Base-by-base conservation (phyloP, 805 yeast genomes). In the Wickerhamiella domercqiae region DNA sequence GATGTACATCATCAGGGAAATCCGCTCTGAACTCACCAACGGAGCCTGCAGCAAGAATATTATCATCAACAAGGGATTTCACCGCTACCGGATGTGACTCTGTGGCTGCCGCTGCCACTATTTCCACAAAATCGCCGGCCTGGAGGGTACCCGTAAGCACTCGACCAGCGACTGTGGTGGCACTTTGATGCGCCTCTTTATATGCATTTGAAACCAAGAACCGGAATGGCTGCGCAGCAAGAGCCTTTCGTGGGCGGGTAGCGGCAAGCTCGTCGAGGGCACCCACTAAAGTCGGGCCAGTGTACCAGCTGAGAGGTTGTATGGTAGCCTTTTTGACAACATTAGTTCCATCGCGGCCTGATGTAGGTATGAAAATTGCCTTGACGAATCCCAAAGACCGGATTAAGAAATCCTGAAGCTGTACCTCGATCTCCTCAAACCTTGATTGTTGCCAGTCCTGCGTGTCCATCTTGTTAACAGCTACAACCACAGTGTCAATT, bases 401-500 rank as follows among this genome's bases (percentile, higher is more conserved):
- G n/a, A 62, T 53, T 45, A 80, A 59, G 50, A 67, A 76, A 32
- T 64, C 70, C 3, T 53, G 47, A 39, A 80, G 52, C 45, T 70
- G 69, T 5, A 53, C 53, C 40, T 56, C 51, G 38, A 80, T 75
- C 30, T 66, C 67, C 0, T 63, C 61, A 47, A 61, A 79, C 34
- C 80, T 59, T 2, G 52, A 57, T 48, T 70, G 53, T 25, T 65
- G 59, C 79, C 83, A 79, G 21, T 62, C 52, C 31, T 67, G 67
- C 36, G 68, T 62, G 50, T 80, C 93, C 63, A 80, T 60, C 52
- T 80, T 80, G 56, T 81, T 80, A 15, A 80, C 65, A 0, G 71
- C 78, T 14, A 79, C 67, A 21, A 78, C 61, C 21, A 78, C 53
- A 18, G 61, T 61, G 21, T 67, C 68, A n/a, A 79, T 64, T 0